Percentiles rank a stretch among this genome's conserved stretches.
These are phyloP conservation scores for Colletotrichum coccodes DNA, from an alignment of 2,329 filamentous ascomycete genomes.

Conservation along the genomic window DNA sequence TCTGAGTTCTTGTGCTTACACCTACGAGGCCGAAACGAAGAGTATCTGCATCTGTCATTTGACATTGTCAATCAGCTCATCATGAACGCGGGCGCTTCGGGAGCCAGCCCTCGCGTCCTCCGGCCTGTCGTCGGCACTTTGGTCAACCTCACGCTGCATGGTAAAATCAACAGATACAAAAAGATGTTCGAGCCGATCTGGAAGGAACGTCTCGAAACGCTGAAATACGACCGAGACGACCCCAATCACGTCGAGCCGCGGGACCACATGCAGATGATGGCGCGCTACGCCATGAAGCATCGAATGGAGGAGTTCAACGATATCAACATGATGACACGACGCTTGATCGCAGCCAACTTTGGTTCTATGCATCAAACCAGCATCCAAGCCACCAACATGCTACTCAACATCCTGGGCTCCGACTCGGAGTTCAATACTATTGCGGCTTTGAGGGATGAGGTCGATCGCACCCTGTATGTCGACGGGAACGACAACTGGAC, in stretches of 20 bases:
- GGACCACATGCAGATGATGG: constrained; percentile 54
- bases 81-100: constrained; percentile 43
- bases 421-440: constrained; percentile 49
- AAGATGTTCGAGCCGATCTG: constrained; percentile 39
- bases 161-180: constrained; percentile 39
- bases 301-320: constrained; percentile 47
- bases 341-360: constrained; percentile 46
- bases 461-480: constrained; percentile 40
- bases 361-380: constrained; percentile 52
- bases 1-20: neutral
- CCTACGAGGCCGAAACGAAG: constrained; percentile 42
- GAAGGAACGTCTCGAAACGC: constrained; percentile 36
- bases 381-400: constrained; percentile 50
- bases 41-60: constrained; percentile 43
- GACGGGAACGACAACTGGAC: constrained; percentile 46
- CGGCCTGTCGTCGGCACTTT: constrained; percentile 44
- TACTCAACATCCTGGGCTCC: constrained; percentile 49
- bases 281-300: constrained; percentile 49
- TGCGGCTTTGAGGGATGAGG: constrained; percentile 48
- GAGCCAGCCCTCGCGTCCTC: constrained; percentile 42
- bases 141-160: constrained; percentile 35
- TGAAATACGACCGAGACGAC: constrained; percentile 32
- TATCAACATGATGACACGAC: constrained; percentile 41
- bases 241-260: constrained; percentile 40
- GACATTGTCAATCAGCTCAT: constrained; percentile 45